Conservation (phyloP, 2,329 filamentous ascomycete species). For the Sporothrix mexicana region DNA sequence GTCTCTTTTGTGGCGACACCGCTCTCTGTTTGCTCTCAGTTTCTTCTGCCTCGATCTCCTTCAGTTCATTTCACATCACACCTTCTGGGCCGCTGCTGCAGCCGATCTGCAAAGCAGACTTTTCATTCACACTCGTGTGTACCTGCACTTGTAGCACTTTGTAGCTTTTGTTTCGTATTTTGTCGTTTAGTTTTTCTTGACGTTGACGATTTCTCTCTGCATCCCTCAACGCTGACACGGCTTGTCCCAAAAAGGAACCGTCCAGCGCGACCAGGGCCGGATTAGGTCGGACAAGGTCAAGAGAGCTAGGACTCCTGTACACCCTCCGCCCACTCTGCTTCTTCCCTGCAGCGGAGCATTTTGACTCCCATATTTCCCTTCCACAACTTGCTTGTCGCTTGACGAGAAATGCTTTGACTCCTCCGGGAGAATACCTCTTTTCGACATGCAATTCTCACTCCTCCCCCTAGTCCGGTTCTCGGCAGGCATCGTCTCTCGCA, state of each 20-base stretch:
- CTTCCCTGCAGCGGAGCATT: constrained; percentile 27
- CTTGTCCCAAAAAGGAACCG: constrained; percentile 6
- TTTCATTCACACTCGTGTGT: not conserved
- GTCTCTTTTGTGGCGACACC: constrained; percentile 11
- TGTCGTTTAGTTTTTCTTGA: not conserved
- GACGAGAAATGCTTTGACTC: not conserved
- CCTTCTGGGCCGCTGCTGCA: constrained; percentile 17
- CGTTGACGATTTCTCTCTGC: not conserved
- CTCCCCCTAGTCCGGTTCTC: not conserved
- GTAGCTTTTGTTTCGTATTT: not conserved
- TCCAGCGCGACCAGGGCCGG: not conserved
- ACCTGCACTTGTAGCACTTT: too few species aligned
- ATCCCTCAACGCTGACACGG: not conserved
- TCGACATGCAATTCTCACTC: not conserved
- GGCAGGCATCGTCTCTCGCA: not conserved
- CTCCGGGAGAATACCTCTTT: not conserved
- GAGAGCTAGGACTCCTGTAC: not conserved
- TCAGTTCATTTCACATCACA: not conserved
- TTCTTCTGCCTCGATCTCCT: not conserved
- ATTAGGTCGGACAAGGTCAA: not conserved
- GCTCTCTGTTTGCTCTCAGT: not conserved
- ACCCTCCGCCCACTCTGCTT: too few species aligned
- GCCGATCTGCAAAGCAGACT: constrained; percentile 7
- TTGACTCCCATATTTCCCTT: not conserved
- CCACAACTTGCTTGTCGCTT: not conserved